Conservation (phyloP, 192 early-diverging fungal species). For the Coemansia sp. region DNA sequence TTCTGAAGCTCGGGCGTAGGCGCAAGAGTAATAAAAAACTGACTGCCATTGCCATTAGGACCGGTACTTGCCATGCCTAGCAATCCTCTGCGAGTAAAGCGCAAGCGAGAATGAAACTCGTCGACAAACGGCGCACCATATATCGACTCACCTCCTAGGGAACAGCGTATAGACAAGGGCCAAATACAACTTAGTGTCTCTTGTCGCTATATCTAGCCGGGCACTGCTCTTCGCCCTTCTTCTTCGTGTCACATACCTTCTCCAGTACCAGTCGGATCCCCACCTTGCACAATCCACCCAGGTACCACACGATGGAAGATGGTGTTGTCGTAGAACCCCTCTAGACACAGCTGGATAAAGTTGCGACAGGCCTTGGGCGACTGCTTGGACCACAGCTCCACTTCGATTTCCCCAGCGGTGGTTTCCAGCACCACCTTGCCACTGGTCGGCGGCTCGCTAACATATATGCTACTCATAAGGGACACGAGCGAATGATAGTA, state of each 20-base stretch:
- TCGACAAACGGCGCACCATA: constrained; percentile 84
- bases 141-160: constrained; percentile 83
- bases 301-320: constrained; percentile 90
- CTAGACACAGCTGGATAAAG: constrained; percentile 90
- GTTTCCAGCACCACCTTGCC: constrained; percentile 84
- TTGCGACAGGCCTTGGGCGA: constrained; percentile 89
- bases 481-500: background rate
- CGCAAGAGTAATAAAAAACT: constrained; percentile 96
- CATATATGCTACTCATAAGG: constrained; percentile 49
- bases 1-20: constrained; percentile 79
- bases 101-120: constrained; percentile 89
- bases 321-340: constrained; percentile 87
- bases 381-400: constrained; percentile 96
- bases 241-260: constrained; percentile 29
- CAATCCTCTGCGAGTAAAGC: constrained; percentile 86
- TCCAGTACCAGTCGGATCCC: constrained; percentile 89
- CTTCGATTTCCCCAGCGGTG: constrained; percentile 80
- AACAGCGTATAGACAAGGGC: background rate
- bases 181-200: background rate
- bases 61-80: constrained; percentile 91
- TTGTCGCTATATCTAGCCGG: background rate
- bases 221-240: background rate
- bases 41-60: constrained; percentile 77
- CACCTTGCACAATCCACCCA: constrained; percentile 92
- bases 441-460: constrained; percentile 58